Evolutionary conservation across 768 basidiomycete genomes (phyloP), one percentile per base, ranked within the genome.

Genomic region (Boletus sensibilis): DNA sequence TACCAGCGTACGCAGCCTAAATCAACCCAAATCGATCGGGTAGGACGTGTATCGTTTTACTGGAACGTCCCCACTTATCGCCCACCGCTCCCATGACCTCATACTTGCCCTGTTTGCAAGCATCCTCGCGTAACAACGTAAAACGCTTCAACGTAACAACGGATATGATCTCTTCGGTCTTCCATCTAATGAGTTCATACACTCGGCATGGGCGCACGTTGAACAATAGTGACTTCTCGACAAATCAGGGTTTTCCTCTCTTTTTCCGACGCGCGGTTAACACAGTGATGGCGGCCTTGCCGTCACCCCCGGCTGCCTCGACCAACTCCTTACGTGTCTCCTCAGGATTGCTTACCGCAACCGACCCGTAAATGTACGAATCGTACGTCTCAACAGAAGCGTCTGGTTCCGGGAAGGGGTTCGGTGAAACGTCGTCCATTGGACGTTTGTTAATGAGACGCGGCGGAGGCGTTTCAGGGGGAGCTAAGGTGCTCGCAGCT

Each of bases 331-430:
- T 69, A 39, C 68, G 68, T 55, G 67, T 63, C 56, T 64, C 65
- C 5, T 68, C 68, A 20, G 75, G 63, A 62, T 88, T 88, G 55
- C 75, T 74, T 46, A 87, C 83, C 41, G 55, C 57, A 43, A 82
- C 69, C n/a, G 74, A 66, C 27, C 87, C 87, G 66, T 84, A 86
- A 29, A 90, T 82, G 65, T 82, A 72, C 48, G 76, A 70, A n/a
- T 68, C 54, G 69, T 89, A 88, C 49, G 82, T 85, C 68, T 84
- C 84, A 41, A 79, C 71, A 34, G 82, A 84, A 35, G 82, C 76
- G 49, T 79, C 79, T 8, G 86, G 85, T 64, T 88, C 87, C 9
- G 83, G 78, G 67, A 86, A 87, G 20, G 83, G 81, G 64, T 86
- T 87, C 40, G 86, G 85, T 46, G 86, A 84, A 27, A 81, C 70